A percentile compares a stretch with the other conserved stretches of the same genome.
These are phyloP conservation scores for Cladophialophora yegresii DNA, from an alignment of 2,329 filamentous ascomycete genomes.

Conservation along the genomic window DNA sequence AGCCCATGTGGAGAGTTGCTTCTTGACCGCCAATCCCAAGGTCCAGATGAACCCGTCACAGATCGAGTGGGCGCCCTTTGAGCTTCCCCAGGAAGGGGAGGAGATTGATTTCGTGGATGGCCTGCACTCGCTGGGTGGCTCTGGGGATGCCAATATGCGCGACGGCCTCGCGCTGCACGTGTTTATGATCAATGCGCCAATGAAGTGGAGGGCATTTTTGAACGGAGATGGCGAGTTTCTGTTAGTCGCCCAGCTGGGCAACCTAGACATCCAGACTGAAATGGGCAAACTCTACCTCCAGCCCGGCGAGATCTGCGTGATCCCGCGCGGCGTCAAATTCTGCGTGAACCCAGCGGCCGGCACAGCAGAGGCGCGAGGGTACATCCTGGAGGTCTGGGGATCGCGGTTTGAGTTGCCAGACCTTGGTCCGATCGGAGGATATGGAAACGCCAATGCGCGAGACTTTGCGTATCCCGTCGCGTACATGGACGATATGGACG, in stretches of 20 bases:
- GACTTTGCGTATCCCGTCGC: conserved; percentile 67
- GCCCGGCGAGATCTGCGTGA: conserved; percentile 66
- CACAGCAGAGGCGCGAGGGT: conserved; percentile 57
- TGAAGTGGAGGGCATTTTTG: conserved; percentile 59
- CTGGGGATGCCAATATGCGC: conserved; percentile 60
- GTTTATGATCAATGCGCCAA: conserved; percentile 58
- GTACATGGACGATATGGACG: conserved; percentile 56
- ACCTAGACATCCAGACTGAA: conserved; percentile 68
- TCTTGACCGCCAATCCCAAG: conserved; percentile 61
- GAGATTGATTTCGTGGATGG: conserved; percentile 59
- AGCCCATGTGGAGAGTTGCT: conserved; percentile 35
- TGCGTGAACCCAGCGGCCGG: conserved; percentile 58
- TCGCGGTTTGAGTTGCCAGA: conserved; percentile 66
- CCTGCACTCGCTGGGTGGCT: conserved; percentile 58
- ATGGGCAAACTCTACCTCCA: conserved; percentile 64
- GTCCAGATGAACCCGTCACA: conserved; percentile 44
- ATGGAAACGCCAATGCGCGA: conserved; percentile 64
- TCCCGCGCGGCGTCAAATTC: conserved; percentile 65
- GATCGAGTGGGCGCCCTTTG: conserved; percentile 11
- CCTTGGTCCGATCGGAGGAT: conserved; percentile 65
- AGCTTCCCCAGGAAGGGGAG: conserved; percentile 6
- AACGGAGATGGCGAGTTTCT: conserved; percentile 67
- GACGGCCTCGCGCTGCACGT: conserved; percentile 59
- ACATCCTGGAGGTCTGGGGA: conserved; percentile 67
- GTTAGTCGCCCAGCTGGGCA: conserved; percentile 65